phyloP scores from a whole-genome alignment of 768 basidiomycete genomes.

The Termitomyces sp. region DNA sequence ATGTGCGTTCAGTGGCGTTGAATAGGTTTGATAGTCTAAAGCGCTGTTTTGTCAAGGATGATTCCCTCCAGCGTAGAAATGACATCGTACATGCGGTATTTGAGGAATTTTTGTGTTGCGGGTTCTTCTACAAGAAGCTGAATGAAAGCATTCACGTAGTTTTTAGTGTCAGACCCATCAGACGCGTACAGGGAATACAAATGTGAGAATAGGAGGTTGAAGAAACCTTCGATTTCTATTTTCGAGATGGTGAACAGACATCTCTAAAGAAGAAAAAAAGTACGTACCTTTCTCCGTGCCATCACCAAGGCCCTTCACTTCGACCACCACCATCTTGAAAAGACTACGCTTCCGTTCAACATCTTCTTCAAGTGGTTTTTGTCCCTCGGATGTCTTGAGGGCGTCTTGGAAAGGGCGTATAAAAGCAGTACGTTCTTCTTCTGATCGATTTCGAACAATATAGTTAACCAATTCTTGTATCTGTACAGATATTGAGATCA shows the following conservation, averaged over 20 bases:
- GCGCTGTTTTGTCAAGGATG: conserved; percentile 6
- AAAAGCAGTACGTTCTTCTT: conserved; percentile 62
- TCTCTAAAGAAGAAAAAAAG: background rate
- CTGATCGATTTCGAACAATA: conserved; percentile 59
- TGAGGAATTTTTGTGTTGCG: conserved; percentile 50
- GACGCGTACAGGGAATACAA: conserved; percentile 56
- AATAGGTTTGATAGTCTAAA: conserved; percentile 77
- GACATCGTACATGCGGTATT: conserved; percentile 69
- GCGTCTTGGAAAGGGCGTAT: conserved; percentile 66
- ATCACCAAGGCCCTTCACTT: conserved; percentile 69
- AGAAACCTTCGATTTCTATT: conserved; percentile 82
- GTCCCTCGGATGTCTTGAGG: conserved; percentile 47
- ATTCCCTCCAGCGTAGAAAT: background rate
- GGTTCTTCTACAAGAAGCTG: conserved; percentile 54
- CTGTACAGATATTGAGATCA: conserved; percentile 30
- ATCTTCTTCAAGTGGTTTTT: conserved; percentile 53
- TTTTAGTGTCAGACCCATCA: conserved; percentile 52
- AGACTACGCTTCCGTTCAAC: conserved; percentile 47
- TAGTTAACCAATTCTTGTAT: conserved; percentile 78
- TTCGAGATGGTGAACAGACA: background rate
- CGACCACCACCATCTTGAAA: conserved; percentile 55
- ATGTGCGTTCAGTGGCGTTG: conserved; percentile 68
- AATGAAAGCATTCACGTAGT: conserved; percentile 47
- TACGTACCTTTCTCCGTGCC: conserved; percentile 69
- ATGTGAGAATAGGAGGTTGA: conserved; percentile 79